A percentile compares a stretch with the other conserved stretches of the same genome.
phyloP scores from a whole-genome alignment of 148 eudicot genomes.

The Silene conica region DNA sequence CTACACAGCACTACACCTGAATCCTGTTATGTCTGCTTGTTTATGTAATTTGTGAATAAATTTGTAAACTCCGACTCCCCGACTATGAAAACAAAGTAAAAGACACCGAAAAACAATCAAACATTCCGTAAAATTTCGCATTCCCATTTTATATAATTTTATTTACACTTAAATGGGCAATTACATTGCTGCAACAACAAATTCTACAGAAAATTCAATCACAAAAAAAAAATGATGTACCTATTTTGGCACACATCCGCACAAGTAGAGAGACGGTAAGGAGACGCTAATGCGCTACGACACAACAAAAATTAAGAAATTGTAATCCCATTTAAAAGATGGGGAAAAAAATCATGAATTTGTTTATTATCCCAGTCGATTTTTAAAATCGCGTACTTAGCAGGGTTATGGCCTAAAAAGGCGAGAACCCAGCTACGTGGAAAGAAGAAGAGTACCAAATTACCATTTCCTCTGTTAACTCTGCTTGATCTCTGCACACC shows the following conservation, averaged over 20 bases:
- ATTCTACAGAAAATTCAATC: neutral
- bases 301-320: neutral
- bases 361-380: neutral
- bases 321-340: neutral
- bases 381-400: neutral
- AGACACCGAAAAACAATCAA: no score
- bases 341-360: neutral
- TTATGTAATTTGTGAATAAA: no score
- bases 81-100: no score
- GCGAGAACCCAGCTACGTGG: conserved; percentile 60
- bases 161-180: neutral
- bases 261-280: no score
- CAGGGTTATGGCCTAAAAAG: conserved; percentile 6
- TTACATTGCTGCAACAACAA: no score
- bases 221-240: neutral
- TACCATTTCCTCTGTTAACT: conserved; percentile 60
- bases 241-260: neutral
- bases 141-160: neutral
- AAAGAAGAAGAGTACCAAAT: conserved; percentile 91
- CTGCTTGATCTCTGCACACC: conserved; percentile 23
- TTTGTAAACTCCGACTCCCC: no score
- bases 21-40: no score
- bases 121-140: neutral
- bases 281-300: neutral
- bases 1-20: no score